phyloP scores from a whole-genome alignment of 2,329 filamentous ascomycete species.

The Huntiella abstrusa region DNA sequence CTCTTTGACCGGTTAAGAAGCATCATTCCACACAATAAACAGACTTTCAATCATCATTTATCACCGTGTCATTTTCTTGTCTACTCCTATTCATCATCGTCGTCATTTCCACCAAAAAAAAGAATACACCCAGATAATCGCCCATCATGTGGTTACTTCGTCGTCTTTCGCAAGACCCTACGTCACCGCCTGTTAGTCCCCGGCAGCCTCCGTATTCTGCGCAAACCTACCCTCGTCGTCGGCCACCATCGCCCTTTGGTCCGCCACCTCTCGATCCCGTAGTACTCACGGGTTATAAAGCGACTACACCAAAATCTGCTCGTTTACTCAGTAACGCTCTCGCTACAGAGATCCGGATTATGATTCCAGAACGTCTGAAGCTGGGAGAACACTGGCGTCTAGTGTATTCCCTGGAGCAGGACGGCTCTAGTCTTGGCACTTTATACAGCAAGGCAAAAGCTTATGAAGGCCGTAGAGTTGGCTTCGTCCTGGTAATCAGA shows the following conservation, averaged over 20 bases:
- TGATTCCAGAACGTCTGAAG: slow-evolving; percentile 72
- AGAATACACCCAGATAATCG: not conserved
- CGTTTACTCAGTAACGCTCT: slow-evolving; percentile 52
- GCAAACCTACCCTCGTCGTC: slow-evolving; percentile 16
- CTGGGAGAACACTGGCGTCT: slow-evolving; percentile 75
- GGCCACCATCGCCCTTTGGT: slow-evolving; percentile 60
- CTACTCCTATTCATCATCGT: no score
- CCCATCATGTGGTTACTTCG: slow-evolving; percentile 10
- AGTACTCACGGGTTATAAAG: slow-evolving; percentile 45
- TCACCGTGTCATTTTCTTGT: no score
- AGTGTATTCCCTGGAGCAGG: slow-evolving; percentile 75
- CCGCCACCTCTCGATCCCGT: slow-evolving; percentile 78
- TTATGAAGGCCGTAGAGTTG: slow-evolving; percentile 51
- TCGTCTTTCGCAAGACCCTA: slow-evolving; percentile 10
- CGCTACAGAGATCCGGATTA: slow-evolving; percentile 81
- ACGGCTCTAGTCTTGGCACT: slow-evolving; percentile 73
- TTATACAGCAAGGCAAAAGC: slow-evolving; percentile 63
- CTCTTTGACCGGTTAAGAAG: no score
- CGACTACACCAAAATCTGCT: slow-evolving; percentile 37
- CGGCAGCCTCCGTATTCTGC: not conserved
- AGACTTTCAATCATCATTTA: no score
- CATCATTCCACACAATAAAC: no score
- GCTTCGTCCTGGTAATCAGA: slow-evolving; percentile 74
- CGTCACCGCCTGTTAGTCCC: slow-evolving; percentile 14
- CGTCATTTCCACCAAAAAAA: no score